Evolutionary conservation across 73 alveolate genomes (phyloP), one percentile per base, ranked within the genome.

Genomic region (Durusdinium trenchii): DNA sequence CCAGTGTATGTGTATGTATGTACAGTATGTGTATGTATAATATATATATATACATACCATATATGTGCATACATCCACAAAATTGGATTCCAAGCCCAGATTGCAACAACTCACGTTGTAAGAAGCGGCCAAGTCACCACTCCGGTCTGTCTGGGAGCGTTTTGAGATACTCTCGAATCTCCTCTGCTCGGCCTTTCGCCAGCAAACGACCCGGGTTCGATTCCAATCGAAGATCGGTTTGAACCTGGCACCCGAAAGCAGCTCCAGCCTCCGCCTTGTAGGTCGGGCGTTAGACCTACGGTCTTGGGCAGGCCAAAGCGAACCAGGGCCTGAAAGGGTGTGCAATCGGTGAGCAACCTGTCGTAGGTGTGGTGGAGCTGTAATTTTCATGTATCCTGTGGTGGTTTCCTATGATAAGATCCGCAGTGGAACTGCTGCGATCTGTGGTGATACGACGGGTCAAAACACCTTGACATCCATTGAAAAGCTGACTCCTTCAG

Each of bases 221-320:
- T 75, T 50, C n/a, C 50, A 75, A 50, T 40, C 42, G 69, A 57
- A 57, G 12, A 57, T 12, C 32, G 73, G n/a, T 60, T 60, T 23
- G 18, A 23, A 23, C 30, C 30, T 60, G 30, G 30, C 73, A 2
- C 73, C 7, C 30, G 1, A 23, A 60, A 60, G 0, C 73, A 1
- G 30, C 61, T 47, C 61, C 16, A 26, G 40, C 57, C 40, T 23
- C 38, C 40, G 60, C 95, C 81, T 46, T 86, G 54, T 61, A 86
- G 43, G 62, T 86, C 95, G 5, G 95, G 95, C 43, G 95, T 86
- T 28, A 40, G 79, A n/a, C 95, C 95, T 48, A 54, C 81, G 30
- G 48, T 20, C 95, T 86, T 86, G 46, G 95, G 82, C 64, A 86
- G 40, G 46, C 95, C 95, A 40, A 48, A 60, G 47, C 95, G 79